phyloP scores from a whole-genome alignment of 2,329 filamentous ascomycete species.

The Pseudogymnoascus sp. region DNA sequence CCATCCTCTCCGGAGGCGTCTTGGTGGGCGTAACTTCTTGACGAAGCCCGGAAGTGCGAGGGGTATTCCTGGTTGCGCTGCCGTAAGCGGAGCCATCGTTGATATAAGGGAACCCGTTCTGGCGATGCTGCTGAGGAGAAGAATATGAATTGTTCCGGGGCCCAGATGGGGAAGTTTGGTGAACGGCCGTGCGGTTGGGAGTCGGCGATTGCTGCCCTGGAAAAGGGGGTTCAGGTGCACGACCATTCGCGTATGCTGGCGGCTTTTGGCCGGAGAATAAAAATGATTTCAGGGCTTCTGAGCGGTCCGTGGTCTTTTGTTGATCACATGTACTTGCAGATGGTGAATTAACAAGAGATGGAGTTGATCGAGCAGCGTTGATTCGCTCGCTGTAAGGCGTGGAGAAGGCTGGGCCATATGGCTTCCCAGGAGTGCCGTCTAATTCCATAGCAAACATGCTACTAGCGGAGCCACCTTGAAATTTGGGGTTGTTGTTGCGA shows the following conservation, averaged over 20 bases:
- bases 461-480: constrained; percentile 41
- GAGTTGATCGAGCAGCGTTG: constrained; percentile 41
- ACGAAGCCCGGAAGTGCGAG: constrained; percentile 29
- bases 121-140: constrained; percentile 13
- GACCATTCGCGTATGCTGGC: background rate
- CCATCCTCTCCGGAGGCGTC: constrained; percentile 22
- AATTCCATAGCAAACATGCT: constrained; percentile 65
- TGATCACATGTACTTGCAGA: constrained; percentile 25
- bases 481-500: constrained; percentile 35
- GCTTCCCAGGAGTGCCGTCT: constrained; percentile 49
- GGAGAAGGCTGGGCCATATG: constrained; percentile 61
- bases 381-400: constrained; percentile 60
- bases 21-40: constrained; percentile 29
- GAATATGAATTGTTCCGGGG: background rate
- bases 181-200: background rate
- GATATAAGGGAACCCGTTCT: constrained; percentile 17
- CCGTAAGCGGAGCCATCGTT: constrained; percentile 19
- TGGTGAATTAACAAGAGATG: constrained; percentile 9
- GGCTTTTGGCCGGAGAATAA: constrained; percentile 39
- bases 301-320: constrained; percentile 32
- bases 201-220: background rate
- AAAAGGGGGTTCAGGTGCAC: background rate
- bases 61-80: constrained; percentile 18
- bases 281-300: constrained; percentile 52
- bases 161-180: background rate